Evolutionary conservation across 345 rosid species (phyloP).

Genomic region (Lagerstroemia speciosa): DNA sequence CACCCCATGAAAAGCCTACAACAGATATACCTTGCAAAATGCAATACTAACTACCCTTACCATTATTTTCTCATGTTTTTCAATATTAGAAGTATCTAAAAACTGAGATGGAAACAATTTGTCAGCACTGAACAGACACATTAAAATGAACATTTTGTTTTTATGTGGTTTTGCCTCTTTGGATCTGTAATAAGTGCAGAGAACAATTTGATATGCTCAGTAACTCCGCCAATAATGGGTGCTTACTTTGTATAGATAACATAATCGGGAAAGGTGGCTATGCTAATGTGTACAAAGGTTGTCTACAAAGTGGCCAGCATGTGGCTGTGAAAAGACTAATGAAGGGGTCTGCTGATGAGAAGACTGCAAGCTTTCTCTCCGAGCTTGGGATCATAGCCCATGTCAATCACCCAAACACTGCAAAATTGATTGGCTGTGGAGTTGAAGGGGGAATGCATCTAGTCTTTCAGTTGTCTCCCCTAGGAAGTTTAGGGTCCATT

Average conservation of each 20-base stretch:
- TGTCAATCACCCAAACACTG: slow-evolving; percentile 78
- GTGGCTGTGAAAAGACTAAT: slow-evolving; percentile 67
- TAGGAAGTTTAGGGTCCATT: slow-evolving; percentile 68
- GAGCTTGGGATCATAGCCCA: slow-evolving; percentile 87
- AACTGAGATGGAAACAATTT: slow-evolving; percentile 3
- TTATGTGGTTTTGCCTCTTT: neutral
- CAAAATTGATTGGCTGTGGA: slow-evolving; percentile 78
- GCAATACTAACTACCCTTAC: neutral
- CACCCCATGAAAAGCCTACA: neutral
- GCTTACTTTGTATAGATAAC: slow-evolving; percentile 40
- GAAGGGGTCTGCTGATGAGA: slow-evolving; percentile 69
- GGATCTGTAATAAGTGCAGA: neutral
- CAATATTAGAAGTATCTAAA: neutral
- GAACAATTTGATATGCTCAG: neutral
- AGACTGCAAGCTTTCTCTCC: slow-evolving; percentile 50
- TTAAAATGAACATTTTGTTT: neutral
- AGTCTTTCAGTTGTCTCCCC: slow-evolving; percentile 59
- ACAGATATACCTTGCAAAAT: neutral
- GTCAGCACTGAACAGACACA: neutral
- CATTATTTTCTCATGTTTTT: neutral
- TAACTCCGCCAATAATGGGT: neutral
- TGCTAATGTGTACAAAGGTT: slow-evolving; percentile 80
- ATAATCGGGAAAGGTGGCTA: slow-evolving; percentile 84
- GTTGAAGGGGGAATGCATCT: slow-evolving; percentile 81
- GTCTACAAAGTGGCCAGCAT: slow-evolving; percentile 47